phyloP scores from a whole-genome alignment of 495 filamentous ascomycete species.

The Tuber umbilicatum region DNA sequence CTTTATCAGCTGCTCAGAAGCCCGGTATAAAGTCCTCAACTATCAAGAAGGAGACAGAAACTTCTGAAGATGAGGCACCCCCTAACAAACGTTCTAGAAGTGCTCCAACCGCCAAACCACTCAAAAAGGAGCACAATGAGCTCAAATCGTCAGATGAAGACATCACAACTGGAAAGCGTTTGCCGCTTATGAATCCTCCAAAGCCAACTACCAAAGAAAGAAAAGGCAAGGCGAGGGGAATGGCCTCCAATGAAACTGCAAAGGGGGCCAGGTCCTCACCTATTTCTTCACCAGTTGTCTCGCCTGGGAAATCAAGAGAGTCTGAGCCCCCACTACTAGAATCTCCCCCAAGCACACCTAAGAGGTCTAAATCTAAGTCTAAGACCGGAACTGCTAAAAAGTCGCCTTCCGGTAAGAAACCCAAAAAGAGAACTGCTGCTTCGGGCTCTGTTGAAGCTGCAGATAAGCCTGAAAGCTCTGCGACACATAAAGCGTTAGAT shows the following conservation, averaged over 20 bases:
- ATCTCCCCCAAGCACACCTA: background rate
- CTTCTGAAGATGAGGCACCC: constrained; percentile 35
- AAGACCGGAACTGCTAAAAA: background rate
- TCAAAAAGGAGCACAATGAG: background rate
- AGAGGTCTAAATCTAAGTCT: background rate
- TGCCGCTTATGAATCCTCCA: background rate
- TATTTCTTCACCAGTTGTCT: background rate
- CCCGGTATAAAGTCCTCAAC: accelerated
- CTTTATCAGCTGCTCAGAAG: background rate
- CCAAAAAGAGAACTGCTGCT: background rate
- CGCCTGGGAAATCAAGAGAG: background rate
- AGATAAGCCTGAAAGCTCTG: background rate
- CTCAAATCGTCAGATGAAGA: background rate
- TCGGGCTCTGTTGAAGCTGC: background rate
- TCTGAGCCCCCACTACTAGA: background rate
- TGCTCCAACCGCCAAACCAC: background rate
- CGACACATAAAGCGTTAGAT: background rate
- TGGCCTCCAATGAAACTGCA: background rate
- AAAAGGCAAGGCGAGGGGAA: background rate
- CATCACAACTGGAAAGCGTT: background rate
- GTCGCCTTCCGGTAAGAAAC: background rate
- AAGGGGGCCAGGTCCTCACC: background rate
- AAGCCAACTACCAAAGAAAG: background rate
- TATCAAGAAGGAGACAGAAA: background rate
- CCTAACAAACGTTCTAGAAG: constrained; percentile 30